Conservation (phyloP, 2,329 filamentous ascomycete species). For the Colletotrichum falcatum region DNA sequence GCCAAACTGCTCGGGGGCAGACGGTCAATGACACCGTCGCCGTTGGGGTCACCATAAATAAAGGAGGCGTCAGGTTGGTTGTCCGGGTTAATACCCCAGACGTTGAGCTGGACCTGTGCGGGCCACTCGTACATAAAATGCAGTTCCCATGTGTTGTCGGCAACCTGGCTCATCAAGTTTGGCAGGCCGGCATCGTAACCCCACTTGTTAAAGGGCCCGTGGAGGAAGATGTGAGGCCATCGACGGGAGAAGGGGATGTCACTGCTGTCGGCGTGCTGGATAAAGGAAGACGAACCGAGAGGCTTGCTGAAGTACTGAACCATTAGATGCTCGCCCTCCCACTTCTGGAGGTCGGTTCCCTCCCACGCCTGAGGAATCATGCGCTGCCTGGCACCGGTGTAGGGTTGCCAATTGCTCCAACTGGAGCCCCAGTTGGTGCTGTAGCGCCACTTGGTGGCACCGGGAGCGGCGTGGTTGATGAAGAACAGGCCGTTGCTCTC, state of each 20-base stretch:
- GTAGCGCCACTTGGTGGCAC: slow-evolving; percentile 72
- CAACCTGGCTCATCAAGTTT: slow-evolving; percentile 48
- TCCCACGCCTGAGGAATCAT: slow-evolving; percentile 64
- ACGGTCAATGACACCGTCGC: slow-evolving; percentile 70
- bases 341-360: slow-evolving; percentile 68
- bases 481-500: slow-evolving; percentile 54
- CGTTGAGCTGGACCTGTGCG: slow-evolving; percentile 70
- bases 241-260: slow-evolving; percentile 54
- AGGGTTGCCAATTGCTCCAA: slow-evolving; percentile 70
- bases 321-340: slow-evolving; percentile 71
- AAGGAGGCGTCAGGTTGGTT: slow-evolving; percentile 70
- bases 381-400: slow-evolving; percentile 62
- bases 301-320: slow-evolving; percentile 73
- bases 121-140: slow-evolving; percentile 75
- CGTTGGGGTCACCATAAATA: slow-evolving; percentile 72
- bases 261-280: slow-evolving; percentile 67
- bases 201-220: slow-evolving; percentile 73
- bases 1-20: slow-evolving; percentile 70
- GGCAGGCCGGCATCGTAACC: slow-evolving; percentile 68
- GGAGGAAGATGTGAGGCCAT: slow-evolving; percentile 72
- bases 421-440: slow-evolving; percentile 70
- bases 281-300: slow-evolving; percentile 69
- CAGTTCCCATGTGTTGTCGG: slow-evolving; percentile 66
- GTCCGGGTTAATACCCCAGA: slow-evolving; percentile 75
- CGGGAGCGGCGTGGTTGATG: slow-evolving; percentile 69